Evolutionary conservation across 768 basidiomycete genomes (phyloP), one percentile per base, ranked within the genome.

Genomic region (Leccinum longicurvipes): DNA sequence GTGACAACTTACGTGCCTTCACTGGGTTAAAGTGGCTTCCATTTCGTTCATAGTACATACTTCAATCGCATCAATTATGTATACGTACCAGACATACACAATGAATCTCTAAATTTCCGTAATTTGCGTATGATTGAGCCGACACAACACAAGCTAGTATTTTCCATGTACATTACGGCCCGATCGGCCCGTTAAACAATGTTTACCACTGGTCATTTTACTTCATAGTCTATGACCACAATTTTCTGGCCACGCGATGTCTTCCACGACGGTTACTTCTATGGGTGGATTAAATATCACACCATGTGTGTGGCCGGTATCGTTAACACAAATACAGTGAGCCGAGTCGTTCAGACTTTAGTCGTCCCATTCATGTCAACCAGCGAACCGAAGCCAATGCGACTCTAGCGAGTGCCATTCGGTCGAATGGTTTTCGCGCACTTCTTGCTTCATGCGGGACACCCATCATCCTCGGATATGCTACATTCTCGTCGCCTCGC

Each of bases 181-280:
- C 63, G 54, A 9, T 34, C 56, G 60, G 60, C 1, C 63, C 62
- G 45, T n/a, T n/a, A 19, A 27, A n/a, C 27, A 24, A 9, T 45
- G 44, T 24, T n/a, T n/a, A n/a, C 15, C 21, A 24, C 15, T 21
- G 8, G 44, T 45, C 24, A 24, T 14, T 45, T 17, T 9, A 8
- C 15, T 23, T 44, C 21, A 11, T 11, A 45, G 6, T 57, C 61
- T 29, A 72, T 72, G 71, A 62, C 72, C 46, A 73, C 70, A 2
- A 56, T 85, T 54, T 83, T 86, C 63, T 87, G 85, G 84, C 86
- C 86, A 28, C 64, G 68, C 25, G 82, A 83, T 63, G 69, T 79
- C 24, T 59, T 67, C 47, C 46, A 65, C n/a, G 67, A 69, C 21
- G 83, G 85, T 2, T 74, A 81, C 51, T 77, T 78, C 59, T 87